A percentile compares a stretch with the other conserved stretches of the same genome.
These are phyloP conservation scores for Talaromyces sp. DNA, from an alignment of 2,329 filamentous ascomycete genomes.

Conservation along the genomic window DNA sequence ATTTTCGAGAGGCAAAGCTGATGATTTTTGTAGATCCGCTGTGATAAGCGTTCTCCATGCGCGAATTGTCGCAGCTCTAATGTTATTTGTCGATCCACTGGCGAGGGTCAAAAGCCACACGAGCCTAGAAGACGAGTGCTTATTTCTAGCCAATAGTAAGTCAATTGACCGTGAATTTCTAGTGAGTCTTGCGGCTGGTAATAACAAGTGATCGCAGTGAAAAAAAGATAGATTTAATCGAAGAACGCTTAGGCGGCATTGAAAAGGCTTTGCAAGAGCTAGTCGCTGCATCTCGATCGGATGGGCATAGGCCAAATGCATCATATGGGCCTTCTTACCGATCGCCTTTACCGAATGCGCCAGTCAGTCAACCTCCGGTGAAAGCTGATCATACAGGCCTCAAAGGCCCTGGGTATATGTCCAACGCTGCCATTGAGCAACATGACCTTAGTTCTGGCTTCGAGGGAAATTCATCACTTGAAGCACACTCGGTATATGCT, in stretches of 20 bases:
- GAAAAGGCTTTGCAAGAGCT: constrained; percentile 41
- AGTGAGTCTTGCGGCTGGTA: background rate
- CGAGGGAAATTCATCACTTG: constrained; percentile 54
- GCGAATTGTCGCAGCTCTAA: constrained; percentile 44
- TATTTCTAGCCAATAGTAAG: constrained; percentile 48
- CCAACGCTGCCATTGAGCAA: constrained; percentile 29
- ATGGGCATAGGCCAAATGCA: background rate
- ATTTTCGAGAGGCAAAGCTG: background rate
- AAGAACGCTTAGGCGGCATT: constrained; percentile 53
- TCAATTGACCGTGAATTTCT: background rate
- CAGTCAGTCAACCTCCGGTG: constrained; percentile 6
- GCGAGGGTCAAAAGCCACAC: constrained; percentile 35
- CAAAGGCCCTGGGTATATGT: constrained; percentile 20
- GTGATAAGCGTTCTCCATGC: constrained; percentile 46
- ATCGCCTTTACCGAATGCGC: constrained; percentile 9
- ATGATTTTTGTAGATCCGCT: constrained; percentile 38
- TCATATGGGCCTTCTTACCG: constrained; percentile 8
- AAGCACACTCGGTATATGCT: constrained; percentile 52
- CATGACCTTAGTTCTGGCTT: constrained; percentile 39
- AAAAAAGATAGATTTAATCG: constrained; percentile 57
- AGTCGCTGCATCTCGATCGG: constrained; percentile 13
- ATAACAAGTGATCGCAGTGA: constrained; percentile 41
- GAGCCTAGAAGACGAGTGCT: constrained; percentile 45
- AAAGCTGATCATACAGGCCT: constrained; percentile 1
- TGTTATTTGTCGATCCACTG: constrained; percentile 42